Base-by-base conservation (phyloP, 2,329 filamentous ascomycete genomes). In the Diaporthe citriasiana region DNA sequence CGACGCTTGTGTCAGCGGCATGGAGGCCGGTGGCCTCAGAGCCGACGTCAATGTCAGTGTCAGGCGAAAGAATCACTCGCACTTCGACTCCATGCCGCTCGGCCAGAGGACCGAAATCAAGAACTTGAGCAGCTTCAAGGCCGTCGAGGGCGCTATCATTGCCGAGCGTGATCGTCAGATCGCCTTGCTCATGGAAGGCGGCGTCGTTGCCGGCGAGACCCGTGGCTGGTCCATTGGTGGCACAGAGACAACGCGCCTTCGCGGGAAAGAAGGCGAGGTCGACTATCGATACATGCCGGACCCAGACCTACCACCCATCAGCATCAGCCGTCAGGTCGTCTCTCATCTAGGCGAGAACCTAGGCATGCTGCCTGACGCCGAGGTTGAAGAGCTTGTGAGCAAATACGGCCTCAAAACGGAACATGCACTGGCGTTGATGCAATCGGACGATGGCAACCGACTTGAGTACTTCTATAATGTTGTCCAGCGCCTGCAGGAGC, bases 251-350 rank as follows among this genome's bases (percentile, higher is more conserved):
- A 91, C 91, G 74, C 89, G 93, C 53, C 85, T 99, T 56, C 90
- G 97, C 79, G 95, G 95, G 35, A 99, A 99, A 82, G 97, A 98
- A 82, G 97, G 97, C 63, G 96, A 98, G 80, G 95, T 98, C 8
- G 97, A 99, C 82, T 99, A 99, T 83, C 89, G 97, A 55, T 99
- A 99, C 81, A 98, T 99, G 96, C 96, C 97, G 0, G 97, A 99
- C 81, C 94, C 97, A 7, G 97, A 99, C 81, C 87, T 99, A 19
- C 89, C 90, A 0, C 95, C 97, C 1, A 87, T 99, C 1, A 81
- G 95, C 3, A 93, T 99, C 75, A 92, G 91, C 10, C 80, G 87
- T 2, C 91, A 94, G 73, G 86, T 98, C 0, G 85, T 98, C 6
- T 80, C 87, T 7, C 87, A 92, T 76, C 86, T 98, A 19, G 84